Conservation (phyloP, 176 grass and related monocot species). For the Phyllostachys edulis region DNA sequence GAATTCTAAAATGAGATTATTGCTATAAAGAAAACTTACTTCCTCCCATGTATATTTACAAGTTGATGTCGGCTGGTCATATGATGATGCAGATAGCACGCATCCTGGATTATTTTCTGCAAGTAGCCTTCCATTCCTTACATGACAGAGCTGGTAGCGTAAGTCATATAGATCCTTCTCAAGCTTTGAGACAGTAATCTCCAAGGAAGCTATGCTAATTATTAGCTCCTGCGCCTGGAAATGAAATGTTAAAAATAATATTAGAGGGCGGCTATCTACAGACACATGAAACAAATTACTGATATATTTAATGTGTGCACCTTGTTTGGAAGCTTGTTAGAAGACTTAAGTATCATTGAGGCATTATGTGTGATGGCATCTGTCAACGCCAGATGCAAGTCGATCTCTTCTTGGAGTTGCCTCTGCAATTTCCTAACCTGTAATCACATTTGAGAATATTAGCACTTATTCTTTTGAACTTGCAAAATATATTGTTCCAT, state of each 20-base stretch:
- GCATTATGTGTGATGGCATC: conserved; percentile 69
- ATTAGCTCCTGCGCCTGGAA: conserved; percentile 79
- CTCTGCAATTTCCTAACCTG: conserved; percentile 80
- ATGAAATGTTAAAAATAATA: conserved; percentile 2
- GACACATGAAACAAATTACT: not conserved
- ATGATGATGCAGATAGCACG: not conserved
- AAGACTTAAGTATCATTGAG: conserved; percentile 56
- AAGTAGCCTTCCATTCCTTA: conserved; percentile 59
- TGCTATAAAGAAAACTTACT: conserved; percentile 37
- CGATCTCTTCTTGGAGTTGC: conserved; percentile 84
- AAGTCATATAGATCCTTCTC: conserved; percentile 73
- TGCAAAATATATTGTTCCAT: not conserved
- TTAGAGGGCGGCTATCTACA: not conserved
- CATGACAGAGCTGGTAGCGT: conserved; percentile 55
- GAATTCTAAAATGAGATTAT: not conserved
- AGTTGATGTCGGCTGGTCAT: conserved; percentile 34
- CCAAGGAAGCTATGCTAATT: conserved; percentile 71
- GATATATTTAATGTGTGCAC: conserved; percentile 25
- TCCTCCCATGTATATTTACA: conserved; percentile 50
- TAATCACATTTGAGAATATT: not conserved
- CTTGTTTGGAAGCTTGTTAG: conserved; percentile 77
- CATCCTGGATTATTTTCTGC: conserved; percentile 54
- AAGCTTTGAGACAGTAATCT: conserved; percentile 76
- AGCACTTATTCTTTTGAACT: not conserved
- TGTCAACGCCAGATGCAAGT: conserved; percentile 80